phyloP scores from a whole-genome alignment of 2,329 filamentous ascomycete genomes.

The Pyrenochaeta sp. region DNA sequence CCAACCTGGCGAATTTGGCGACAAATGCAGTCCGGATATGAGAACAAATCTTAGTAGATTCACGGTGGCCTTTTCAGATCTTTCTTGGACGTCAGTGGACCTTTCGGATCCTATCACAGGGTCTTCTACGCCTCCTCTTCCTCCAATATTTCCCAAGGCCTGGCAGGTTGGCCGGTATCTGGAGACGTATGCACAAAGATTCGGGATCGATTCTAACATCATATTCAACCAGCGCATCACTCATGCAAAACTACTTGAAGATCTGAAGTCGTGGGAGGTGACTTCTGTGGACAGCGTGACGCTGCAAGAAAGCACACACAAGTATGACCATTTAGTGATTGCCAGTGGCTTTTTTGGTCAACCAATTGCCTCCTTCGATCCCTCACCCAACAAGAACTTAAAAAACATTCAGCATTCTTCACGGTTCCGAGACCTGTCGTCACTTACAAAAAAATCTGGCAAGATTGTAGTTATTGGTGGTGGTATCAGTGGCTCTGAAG shows the following conservation, averaged over 20 bases:
- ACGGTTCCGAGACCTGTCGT: constrained; percentile 32
- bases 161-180: constrained; percentile 81
- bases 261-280: constrained; percentile 31
- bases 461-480: constrained; percentile 80
- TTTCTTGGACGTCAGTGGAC: constrained; percentile 70
- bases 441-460: constrained; percentile 45
- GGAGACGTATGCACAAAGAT: constrained; percentile 68
- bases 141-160: constrained; percentile 75
- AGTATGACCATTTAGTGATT: constrained; percentile 76
- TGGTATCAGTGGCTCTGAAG: constrained; percentile 84
- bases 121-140: constrained; percentile 33
- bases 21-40: constrained; percentile 68
- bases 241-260: constrained; percentile 30
- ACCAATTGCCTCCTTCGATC: constrained; percentile 27
- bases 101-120: constrained; percentile 21
- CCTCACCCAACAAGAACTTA: constrained; percentile 6
- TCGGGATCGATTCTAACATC: constrained; percentile 61
- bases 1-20: constrained; percentile 54
- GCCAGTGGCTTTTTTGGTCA: constrained; percentile 77
- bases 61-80: constrained; percentile 70
- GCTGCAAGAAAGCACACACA: constrained; percentile 15
- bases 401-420: constrained; percentile 40
- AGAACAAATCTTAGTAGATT: constrained; percentile 79
- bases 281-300: constrained; percentile 23
- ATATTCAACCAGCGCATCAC: constrained; percentile 57